Percentiles rank a stretch among this genome's conserved stretches.
These are phyloP conservation scores for Apiospora phragmitis DNA, from an alignment of 2,329 filamentous ascomycete genomes.

Conservation along the genomic window DNA sequence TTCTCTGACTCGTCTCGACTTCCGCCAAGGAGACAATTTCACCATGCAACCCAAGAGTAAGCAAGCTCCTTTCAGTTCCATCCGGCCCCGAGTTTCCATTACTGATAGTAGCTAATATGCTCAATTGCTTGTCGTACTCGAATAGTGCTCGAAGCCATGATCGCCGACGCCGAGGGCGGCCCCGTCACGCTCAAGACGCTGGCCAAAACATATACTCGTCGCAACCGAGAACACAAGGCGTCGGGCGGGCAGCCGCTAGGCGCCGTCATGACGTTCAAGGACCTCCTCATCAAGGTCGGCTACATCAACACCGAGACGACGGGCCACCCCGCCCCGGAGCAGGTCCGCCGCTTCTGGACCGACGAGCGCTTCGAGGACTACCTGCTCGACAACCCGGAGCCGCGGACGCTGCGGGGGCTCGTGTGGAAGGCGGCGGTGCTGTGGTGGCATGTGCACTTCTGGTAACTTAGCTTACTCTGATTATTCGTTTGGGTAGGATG, in stretches of 20 bases:
- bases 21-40: constrained; percentile 35
- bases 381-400: constrained; percentile 26
- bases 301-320: constrained; percentile 27
- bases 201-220: constrained; percentile 28
- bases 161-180: constrained; percentile 31
- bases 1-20: constrained; percentile 34
- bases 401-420: constrained; percentile 1
- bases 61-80: too few species aligned
- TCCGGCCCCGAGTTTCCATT: too few species aligned
- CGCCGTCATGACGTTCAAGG: constrained; percentile 28
- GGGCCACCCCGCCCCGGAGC: constrained; percentile 23
- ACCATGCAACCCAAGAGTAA: constrained; percentile 28
- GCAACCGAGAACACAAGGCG: constrained; percentile 27
- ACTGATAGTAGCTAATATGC: background rate
- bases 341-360: constrained; percentile 27
- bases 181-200: constrained; percentile 29
- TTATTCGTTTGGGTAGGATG: too few species aligned
- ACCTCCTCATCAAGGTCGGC: constrained; percentile 27
- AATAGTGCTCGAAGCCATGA: constrained; percentile 30
- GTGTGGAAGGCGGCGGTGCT: background rate
- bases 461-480: too few species aligned
- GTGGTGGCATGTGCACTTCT: background rate
- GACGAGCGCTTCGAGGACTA: constrained; percentile 33
- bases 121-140: background rate
- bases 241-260: constrained; percentile 25